Evolutionary conservation across 2,329 filamentous ascomycete genomes (phyloP), one percentile per base, ranked within the genome.

Genomic region (Exophiala sideris): DNA sequence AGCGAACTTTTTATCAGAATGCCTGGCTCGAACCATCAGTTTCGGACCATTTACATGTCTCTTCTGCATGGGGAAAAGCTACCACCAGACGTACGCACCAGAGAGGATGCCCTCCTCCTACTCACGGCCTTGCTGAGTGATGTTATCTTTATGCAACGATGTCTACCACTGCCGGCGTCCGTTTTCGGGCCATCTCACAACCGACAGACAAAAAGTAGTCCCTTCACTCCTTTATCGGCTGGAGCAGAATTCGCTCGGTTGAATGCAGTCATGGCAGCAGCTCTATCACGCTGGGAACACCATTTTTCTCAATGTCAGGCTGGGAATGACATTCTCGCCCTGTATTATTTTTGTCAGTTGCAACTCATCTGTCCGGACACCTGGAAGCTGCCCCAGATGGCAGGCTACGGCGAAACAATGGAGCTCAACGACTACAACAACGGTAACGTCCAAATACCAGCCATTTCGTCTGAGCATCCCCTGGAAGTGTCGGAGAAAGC

Each of bases 1-100:
- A 32, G 14, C 9, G 50, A 52, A 33, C 40, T 52, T 18, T 52
- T 44, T 33, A 47, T 52, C 11, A 52, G 39, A n/a, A 47, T 52
- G 42, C 50, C 50, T 4, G 33, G 39, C 5, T 52, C 50, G 20
- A 41, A 34, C 35, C 50, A 47, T 21, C 35, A 44, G 7, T 52
- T 52, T 12, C 42, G 42, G 20, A 41, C 50, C 5, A 20, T 52
- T 14, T 52, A 52, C 21, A 12, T 21, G 6, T 44, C 42, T 29
- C 50, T 52, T 14, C n/a, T 40, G 12, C 50, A 52, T 10, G 42
- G 50, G 3, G 14, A 52, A 12, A n/a, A 41, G 35, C 14, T 52
- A 9, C 50, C 50, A n/a, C 18, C 39, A 8, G 42, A 52, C 20
- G 34, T 52, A 34, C 42, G 18, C 24, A 52, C 14, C 21, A 24